phyloP scores from a whole-genome alignment of 768 basidiomycete genomes.

The Mycena galopus region DNA sequence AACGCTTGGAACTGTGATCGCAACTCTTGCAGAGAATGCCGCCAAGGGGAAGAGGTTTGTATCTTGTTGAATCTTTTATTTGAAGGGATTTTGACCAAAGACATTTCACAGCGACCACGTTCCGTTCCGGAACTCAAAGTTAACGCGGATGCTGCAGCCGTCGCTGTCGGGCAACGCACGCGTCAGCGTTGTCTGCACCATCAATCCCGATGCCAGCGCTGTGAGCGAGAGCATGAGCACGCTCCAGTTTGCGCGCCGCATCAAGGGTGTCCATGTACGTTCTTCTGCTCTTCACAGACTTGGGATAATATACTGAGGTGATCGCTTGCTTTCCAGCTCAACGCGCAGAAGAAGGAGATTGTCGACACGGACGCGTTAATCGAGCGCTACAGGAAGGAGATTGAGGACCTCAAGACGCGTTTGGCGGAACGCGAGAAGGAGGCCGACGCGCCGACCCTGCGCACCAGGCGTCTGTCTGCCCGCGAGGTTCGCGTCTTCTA shows the following conservation, averaged over 20 bases:
- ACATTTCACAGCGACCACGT: constrained; percentile 77
- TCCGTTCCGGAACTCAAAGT: constrained; percentile 95
- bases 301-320: neutral
- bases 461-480: constrained; percentile 63
- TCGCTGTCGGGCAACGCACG: constrained; percentile 95
- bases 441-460: constrained; percentile 54
- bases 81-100: neutral
- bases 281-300: neutral
- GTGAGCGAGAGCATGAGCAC: constrained; percentile 91
- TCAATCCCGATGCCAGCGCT: constrained; percentile 87
- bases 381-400: constrained; percentile 94
- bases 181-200: constrained; percentile 95
- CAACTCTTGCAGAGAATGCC: constrained; percentile 91
- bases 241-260: constrained; percentile 89
- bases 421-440: constrained; percentile 79
- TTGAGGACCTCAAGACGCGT: constrained; percentile 86
- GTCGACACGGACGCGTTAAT: constrained; percentile 95
- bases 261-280: constrained; percentile 87
- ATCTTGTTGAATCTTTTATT: neutral
- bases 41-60: constrained; percentile 77
- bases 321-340: constrained; percentile 58
- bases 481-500: constrained; percentile 55
- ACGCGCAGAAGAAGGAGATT: constrained; percentile 93
- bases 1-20: constrained; percentile 93
- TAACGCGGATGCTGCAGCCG: constrained; percentile 94